Percentiles rank a stretch among this genome's conserved stretches.
Evolutionary conservation across 2,329 filamentous ascomycete genomes (phyloP).

Genomic region (Chaetomium strumarium): DNA sequence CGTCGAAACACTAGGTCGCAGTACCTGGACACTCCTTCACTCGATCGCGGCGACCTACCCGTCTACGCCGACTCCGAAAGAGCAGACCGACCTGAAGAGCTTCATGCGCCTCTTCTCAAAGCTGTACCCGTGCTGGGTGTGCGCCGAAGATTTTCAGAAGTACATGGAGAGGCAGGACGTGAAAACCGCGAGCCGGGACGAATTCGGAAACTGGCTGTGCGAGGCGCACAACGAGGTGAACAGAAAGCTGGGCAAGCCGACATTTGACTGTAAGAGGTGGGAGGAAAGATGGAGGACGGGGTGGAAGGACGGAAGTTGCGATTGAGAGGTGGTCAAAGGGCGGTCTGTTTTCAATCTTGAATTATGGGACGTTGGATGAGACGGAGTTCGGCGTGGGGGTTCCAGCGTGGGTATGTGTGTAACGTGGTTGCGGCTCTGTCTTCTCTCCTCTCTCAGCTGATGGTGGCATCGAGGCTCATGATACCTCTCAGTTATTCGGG

Average conservation of each 20-base stretch:
- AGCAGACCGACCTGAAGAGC: constrained; percentile 69
- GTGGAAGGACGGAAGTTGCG: constrained; percentile 65
- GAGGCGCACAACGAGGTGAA: constrained; percentile 86
- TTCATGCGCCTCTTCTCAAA: constrained; percentile 80
- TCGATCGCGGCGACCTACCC: constrained; percentile 87
- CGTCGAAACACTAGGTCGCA: constrained; percentile 78
- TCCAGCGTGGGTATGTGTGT: neutral
- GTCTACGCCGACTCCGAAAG: constrained; percentile 53
- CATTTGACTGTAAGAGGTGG: constrained; percentile 87
- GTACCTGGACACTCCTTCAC: constrained; percentile 91
- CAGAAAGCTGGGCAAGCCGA: constrained; percentile 79
- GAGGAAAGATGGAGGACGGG: constrained; percentile 92
- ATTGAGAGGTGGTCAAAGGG: constrained; percentile 30
- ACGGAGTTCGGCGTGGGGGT: constrained; percentile 7
- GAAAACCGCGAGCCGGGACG: constrained; percentile 50
- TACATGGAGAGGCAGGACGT: constrained; percentile 74
- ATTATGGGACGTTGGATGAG: neutral
- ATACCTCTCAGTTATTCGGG: constrained; percentile 6
- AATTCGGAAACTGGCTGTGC: constrained; percentile 79
- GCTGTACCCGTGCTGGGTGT: constrained; percentile 93
- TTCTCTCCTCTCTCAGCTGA: neutral
- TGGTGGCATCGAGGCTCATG: neutral
- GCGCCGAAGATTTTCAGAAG: constrained; percentile 80
- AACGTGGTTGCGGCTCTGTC: neutral
- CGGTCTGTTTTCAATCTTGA: neutral